A percentile compares a stretch with the other conserved stretches of the same genome.
These are phyloP conservation scores for Penicillium pancosmium DNA, from an alignment of 495 filamentous ascomycete genomes.

Conservation along the genomic window DNA sequence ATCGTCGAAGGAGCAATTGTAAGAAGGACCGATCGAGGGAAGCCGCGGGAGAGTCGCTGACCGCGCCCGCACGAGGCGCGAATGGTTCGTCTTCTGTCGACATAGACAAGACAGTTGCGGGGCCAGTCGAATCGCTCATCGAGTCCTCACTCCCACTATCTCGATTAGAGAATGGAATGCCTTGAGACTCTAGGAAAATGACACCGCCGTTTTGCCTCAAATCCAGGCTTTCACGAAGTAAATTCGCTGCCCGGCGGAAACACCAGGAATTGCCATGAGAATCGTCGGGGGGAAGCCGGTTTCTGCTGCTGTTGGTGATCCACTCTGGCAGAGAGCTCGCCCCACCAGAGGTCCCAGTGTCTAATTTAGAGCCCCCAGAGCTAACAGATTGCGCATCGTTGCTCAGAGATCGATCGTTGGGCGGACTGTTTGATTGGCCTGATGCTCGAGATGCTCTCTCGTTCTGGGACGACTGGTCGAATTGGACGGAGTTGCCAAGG, in stretches of 20 bases:
- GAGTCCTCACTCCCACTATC: slow-evolving; percentile 41
- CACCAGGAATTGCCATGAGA: slow-evolving; percentile 47
- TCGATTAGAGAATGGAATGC: slow-evolving; percentile 29
- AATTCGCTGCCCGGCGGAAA: slow-evolving; percentile 58
- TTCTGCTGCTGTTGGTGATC: slow-evolving; percentile 37
- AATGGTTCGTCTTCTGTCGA: slow-evolving; percentile 46
- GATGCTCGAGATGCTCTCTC: slow-evolving; percentile 22
- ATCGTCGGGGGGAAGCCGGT: slow-evolving; percentile 39
- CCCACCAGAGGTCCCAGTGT: slow-evolving; percentile 25
- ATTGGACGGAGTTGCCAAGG: background rate
- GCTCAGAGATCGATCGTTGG: slow-evolving; percentile 25
- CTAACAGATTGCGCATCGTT: slow-evolving; percentile 35
- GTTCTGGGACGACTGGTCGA: slow-evolving; percentile 1
- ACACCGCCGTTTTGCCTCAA: slow-evolving; percentile 54
- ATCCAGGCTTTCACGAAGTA: slow-evolving; percentile 59
- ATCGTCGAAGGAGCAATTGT: slow-evolving; percentile 55
- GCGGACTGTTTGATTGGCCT: slow-evolving; percentile 23
- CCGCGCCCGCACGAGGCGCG: slow-evolving; percentile 36
- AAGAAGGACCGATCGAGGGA: slow-evolving; percentile 48
- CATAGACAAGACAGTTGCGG: slow-evolving; percentile 41
- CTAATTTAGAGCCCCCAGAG: slow-evolving; percentile 31
- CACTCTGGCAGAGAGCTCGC: slow-evolving; percentile 43
- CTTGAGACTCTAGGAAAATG: slow-evolving; percentile 54
- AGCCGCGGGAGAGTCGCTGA: slow-evolving; percentile 34
- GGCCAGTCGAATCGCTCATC: slow-evolving; percentile 26